Conservation (phyloP, 2,329 filamentous ascomycete species). For the Mycocentrospora acerina region DNA sequence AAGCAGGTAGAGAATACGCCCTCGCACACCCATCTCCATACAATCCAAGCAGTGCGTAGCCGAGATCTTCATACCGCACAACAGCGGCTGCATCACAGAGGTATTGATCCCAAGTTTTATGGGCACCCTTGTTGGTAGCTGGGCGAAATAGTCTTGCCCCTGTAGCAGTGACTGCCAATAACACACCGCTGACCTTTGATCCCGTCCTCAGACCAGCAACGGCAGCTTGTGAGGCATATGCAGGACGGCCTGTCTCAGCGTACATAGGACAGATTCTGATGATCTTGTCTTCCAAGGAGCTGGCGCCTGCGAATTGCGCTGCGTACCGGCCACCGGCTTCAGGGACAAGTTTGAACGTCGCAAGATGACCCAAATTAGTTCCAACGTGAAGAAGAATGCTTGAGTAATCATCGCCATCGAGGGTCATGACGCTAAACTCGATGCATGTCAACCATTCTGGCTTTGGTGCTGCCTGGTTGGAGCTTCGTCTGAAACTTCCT, state of each 20-base stretch:
- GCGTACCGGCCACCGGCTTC: conserved; percentile 68
- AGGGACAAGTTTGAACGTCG: conserved; percentile 88
- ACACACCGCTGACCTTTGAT: conserved; percentile 70
- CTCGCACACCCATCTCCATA: conserved; percentile 81
- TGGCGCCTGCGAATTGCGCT: conserved; percentile 69
- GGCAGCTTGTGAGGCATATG: conserved; percentile 70
- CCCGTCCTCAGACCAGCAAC: conserved; percentile 79
- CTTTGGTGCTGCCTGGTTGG: conserved; percentile 48
- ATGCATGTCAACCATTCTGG: conserved; percentile 77
- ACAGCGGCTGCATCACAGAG: conserved; percentile 81
- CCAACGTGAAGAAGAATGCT: conserved; percentile 92
- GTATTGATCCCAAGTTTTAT: conserved; percentile 81
- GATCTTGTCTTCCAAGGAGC: conserved; percentile 65
- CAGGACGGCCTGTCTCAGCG: conserved; percentile 72
- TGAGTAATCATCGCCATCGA: conserved; percentile 93
- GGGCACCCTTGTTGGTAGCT: conserved; percentile 81
- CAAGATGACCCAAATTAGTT: conserved; percentile 78
- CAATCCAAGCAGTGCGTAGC: conserved; percentile 77
- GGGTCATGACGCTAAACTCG: conserved; percentile 85
- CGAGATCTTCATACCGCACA: conserved; percentile 71
- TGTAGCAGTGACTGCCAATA: conserved; percentile 72
- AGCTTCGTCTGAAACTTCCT: conserved; percentile 66
- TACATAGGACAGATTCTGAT: conserved; percentile 79
- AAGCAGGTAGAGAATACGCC: conserved; percentile 80
- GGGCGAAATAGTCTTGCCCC: conserved; percentile 89